Evolutionary conservation across 2,329 filamentous ascomycete species (phyloP), one percentile per base, ranked within the genome.

Genomic region (Talaromyces sp.): DNA sequence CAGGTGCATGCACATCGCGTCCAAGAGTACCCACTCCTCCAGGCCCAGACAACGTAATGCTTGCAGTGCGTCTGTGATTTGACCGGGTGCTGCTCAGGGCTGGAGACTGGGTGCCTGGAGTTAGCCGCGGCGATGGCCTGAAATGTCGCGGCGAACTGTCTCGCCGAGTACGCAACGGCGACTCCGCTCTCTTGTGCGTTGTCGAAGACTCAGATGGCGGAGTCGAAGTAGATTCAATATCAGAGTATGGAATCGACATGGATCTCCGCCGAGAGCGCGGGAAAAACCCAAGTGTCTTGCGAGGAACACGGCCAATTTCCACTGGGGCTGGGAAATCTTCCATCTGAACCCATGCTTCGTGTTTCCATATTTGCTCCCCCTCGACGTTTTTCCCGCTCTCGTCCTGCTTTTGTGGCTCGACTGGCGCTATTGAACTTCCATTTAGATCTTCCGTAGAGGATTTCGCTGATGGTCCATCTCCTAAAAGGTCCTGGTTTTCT

Each of bases 181-280:
- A 75, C 60, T 63, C 61, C n/a, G 58, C 64, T 30, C 3, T 70
- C 65, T 33, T 53, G 47, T 13, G 65, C 69, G 22, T 68, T 67
- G 58, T 53, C 49, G 28, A 70, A 65, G 68, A 62, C 69, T 69
- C 59, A 70, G 60, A 71, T 62, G 61, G 72, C 65, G 49, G 73
- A 66, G 25, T 78, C 77, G 47, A 72, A 68, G 59, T 63, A 22
- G 49, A 30, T 51, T 86, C 82, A 2, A 90, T 89, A 58, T 84
- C 83, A 1, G 87, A 87, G 68, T 84, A 80, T 10, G 85, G 77
- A 6, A 73, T 65, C 39, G 71, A 74, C 62, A 73, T 70, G 65
- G 90, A 95, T 87, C 95, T 95, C 86, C 93, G 91, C 71, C 92
- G 84, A 22, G 92, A 85, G 8, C 93, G 93, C 3, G 93, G 93